Evolutionary conservation across 495 filamentous ascomycete species (phyloP).

Genomic region (Chaetomium fimeti): DNA sequence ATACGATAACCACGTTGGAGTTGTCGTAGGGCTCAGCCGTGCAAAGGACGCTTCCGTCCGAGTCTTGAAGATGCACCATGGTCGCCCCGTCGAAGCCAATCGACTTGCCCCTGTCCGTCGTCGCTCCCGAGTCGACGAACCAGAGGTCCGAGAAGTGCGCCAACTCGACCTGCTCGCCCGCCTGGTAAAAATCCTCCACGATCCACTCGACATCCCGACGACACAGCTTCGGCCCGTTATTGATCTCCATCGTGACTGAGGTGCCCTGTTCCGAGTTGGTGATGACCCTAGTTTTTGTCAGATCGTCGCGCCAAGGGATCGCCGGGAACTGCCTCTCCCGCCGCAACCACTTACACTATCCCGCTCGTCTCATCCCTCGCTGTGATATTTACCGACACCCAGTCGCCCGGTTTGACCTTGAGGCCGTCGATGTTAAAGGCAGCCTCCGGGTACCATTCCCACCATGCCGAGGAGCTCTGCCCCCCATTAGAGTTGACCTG

Average conservation of each 20-base stretch:
- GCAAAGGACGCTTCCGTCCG: conserved; percentile 29
- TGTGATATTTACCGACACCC: conserved; percentile 53
- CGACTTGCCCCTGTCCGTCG: conserved; percentile 19
- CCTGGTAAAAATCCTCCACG: conserved; percentile 40
- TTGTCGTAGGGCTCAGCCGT: conserved; percentile 30
- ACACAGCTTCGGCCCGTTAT: conserved; percentile 33
- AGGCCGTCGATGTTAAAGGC: conserved; percentile 52
- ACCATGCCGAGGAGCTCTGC: conserved; percentile 52
- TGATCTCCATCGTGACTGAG: conserved; percentile 47
- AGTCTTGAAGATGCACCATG: conserved; percentile 32
- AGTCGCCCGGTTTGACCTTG: conserved; percentile 53
- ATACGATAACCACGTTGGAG: conserved; percentile 26
- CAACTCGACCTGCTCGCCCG: conserved; percentile 32
- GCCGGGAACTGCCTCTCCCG: neutral
- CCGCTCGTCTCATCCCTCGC: conserved; percentile 46
- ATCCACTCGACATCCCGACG: conserved; percentile 42
- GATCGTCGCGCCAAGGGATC: neutral
- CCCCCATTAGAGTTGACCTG: conserved; percentile 35
- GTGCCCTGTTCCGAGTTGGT: conserved; percentile 52
- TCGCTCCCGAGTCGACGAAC: conserved; percentile 36
- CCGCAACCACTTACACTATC: conserved; percentile 34
- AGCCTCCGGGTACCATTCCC: conserved; percentile 61
- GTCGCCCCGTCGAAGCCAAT: conserved; percentile 32
- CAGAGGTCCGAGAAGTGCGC: conserved; percentile 39
- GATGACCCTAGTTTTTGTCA: conserved; percentile 36